A percentile compares a stretch with the other conserved stretches of the same genome.
Evolutionary conservation across 345 rosid genomes (phyloP).

Genomic region (Eucalyptus urophylla): DNA sequence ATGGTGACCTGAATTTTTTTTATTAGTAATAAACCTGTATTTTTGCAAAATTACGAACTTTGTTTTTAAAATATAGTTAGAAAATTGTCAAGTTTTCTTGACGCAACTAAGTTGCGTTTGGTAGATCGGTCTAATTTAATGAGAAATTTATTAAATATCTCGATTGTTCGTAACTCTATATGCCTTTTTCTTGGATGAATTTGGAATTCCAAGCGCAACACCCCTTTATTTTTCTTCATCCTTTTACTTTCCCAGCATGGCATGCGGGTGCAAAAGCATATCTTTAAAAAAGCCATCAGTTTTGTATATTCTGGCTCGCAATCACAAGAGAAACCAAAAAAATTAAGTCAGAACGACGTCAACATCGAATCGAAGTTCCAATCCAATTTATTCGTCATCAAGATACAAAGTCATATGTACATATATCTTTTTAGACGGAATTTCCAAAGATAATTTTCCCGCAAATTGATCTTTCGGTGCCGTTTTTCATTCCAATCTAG

Average conservation of each 20-base stretch:
- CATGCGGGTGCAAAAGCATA: neutral
- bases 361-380: neutral
- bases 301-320: neutral
- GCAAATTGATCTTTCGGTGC: neutral
- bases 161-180: neutral
- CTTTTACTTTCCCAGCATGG: neutral
- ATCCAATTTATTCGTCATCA: neutral
- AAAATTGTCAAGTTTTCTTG: neutral
- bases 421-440: neutral
- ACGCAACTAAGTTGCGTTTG: neutral
- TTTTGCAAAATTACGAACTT: too few relatives aligned
- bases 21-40: neutral
- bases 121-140: neutral
- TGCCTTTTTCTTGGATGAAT: neutral
- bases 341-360: neutral
- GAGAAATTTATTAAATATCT: neutral
- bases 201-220: neutral
- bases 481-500: neutral
- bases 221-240: neutral
- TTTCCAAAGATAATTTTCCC: neutral
- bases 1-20: neutral
- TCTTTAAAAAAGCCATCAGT: neutral
- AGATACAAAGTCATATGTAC: neutral
- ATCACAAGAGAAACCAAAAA: neutral
- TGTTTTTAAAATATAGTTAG: neutral